These are phyloP conservation scores for Cryptosporidium canis DNA, from an alignment of 169 alveolate genomes.

Conservation along the genomic window DNA sequence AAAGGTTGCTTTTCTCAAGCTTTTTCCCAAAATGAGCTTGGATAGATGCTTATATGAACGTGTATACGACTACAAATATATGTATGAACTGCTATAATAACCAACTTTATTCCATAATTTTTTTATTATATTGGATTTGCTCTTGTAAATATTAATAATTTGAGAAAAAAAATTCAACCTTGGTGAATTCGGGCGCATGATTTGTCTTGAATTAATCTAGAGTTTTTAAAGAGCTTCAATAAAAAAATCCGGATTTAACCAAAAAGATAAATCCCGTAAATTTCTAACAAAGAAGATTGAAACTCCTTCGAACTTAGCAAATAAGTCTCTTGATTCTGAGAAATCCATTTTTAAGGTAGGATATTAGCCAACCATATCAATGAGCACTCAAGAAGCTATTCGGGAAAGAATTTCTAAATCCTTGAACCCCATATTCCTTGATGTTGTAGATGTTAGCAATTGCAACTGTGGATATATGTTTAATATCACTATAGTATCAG, in stretches of 20 bases:
- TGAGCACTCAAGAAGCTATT: slow-evolving; percentile 35
- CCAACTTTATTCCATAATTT: background rate
- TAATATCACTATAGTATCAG: slow-evolving; percentile 83
- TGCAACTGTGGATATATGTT: slow-evolving; percentile 86
- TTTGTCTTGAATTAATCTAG: background rate
- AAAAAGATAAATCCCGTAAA: background rate
- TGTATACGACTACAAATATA: background rate
- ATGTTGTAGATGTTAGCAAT: slow-evolving; percentile 83
- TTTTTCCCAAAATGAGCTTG: background rate
- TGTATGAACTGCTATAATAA: background rate
- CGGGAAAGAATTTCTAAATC: slow-evolving; percentile 80
- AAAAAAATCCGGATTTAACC: background rate
- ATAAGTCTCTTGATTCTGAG: background rate
- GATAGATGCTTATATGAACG: background rate
- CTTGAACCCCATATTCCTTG: slow-evolving; percentile 81
- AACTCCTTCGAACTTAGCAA: background rate
- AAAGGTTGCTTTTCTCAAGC: background rate
- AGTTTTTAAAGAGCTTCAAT: background rate
- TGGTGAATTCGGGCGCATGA: slow-evolving; percentile 8
- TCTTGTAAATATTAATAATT: too few relatives aligned
- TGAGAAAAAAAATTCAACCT: too few relatives aligned
- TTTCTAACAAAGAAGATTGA: background rate
- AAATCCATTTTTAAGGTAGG: background rate
- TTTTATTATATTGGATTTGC: background rate
- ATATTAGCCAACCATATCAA: background rate